Conservation (phyloP, 2,329 filamentous ascomycete genomes). For the Bimuria novae-zelandiae region DNA sequence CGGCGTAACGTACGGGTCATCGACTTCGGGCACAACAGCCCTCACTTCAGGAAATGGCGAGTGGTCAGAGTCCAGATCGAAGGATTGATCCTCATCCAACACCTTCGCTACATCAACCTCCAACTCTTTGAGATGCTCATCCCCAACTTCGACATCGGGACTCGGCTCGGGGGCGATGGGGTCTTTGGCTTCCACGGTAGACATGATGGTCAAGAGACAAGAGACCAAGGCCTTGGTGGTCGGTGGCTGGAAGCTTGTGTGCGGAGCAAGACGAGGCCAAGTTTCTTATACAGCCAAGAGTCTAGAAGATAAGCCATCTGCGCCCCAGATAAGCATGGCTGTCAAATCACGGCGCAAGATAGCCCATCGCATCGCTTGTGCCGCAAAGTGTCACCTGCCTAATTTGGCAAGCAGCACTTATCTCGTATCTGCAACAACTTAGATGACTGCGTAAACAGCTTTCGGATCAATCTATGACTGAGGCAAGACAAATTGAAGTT, state of each 20-base stretch:
- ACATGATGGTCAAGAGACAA: neutral
- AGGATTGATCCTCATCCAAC: neutral
- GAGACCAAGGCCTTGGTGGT: slow-evolving; percentile 1
- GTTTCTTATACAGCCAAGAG: neutral
- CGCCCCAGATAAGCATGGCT: neutral
- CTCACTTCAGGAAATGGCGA: slow-evolving; percentile 56
- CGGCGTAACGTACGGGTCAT: too few species aligned
- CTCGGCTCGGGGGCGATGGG: neutral
- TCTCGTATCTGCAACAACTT: too few species aligned
- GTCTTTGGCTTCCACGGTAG: neutral
- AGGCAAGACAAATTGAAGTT: too few species aligned
- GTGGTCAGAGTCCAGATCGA: slow-evolving; percentile 1
- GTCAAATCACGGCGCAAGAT: neutral
- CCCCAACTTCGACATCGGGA: neutral
- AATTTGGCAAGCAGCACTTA: neutral
- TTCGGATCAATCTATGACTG: too few species aligned
- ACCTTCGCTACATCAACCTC: slow-evolving; percentile 6
- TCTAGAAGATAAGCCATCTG: neutral
- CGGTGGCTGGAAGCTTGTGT: slow-evolving; percentile 1
- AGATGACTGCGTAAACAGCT: too few species aligned
- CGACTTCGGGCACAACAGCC: slow-evolving; percentile 75
- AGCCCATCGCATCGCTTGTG: neutral
- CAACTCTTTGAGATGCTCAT: slow-evolving; percentile 4
- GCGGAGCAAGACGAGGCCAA: slow-evolving; percentile 1
- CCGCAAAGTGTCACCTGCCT: neutral